Conservation (phyloP, 2,329 filamentous ascomycete species). For the Pseudogymnoascus sp. region DNA sequence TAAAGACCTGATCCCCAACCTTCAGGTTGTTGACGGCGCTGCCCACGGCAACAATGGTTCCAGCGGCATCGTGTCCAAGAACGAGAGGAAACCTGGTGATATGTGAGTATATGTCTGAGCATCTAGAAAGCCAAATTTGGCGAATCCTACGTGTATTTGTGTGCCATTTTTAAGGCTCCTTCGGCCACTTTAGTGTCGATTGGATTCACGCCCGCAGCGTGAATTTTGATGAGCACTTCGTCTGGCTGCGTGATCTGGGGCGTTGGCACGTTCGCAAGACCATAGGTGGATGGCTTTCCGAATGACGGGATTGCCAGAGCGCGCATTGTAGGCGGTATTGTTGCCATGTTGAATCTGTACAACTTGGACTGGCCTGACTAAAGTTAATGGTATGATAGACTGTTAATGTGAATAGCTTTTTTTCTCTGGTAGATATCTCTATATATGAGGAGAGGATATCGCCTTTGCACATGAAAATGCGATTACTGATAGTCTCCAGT, state of each 20-base stretch:
- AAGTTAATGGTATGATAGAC: neutral
- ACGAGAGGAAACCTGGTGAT: neutral
- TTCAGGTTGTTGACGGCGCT: constrained; percentile 25
- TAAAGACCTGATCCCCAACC: constrained; percentile 31
- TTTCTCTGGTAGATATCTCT: neutral
- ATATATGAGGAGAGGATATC: neutral
- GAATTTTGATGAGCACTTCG: constrained; percentile 39
- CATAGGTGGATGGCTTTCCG: constrained; percentile 24
- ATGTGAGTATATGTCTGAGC: neutral
- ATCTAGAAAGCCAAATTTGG: neutral
- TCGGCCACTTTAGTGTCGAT: constrained; percentile 37
- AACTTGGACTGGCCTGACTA: neutral
- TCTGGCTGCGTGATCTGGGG: constrained; percentile 38
- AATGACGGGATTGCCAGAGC: constrained; percentile 21
- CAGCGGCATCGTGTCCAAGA: constrained; percentile 25
- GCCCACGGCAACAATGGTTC: constrained; percentile 29
- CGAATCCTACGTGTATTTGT: constrained; percentile 28
- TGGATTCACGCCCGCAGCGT: constrained; percentile 39
- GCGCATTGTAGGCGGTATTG: constrained; percentile 22
- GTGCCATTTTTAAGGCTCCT: constrained; percentile 29
- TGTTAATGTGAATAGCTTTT: neutral
- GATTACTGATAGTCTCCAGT: neutral
- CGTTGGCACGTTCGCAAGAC: constrained; percentile 33
- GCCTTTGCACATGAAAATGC: neutral
- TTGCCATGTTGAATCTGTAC: constrained; percentile 15